Percentiles rank a stretch among this genome's conserved stretches.
These are phyloP conservation scores for Coleophoma crateriformis DNA, from an alignment of 2,329 filamentous ascomycete species.

Conservation along the genomic window DNA sequence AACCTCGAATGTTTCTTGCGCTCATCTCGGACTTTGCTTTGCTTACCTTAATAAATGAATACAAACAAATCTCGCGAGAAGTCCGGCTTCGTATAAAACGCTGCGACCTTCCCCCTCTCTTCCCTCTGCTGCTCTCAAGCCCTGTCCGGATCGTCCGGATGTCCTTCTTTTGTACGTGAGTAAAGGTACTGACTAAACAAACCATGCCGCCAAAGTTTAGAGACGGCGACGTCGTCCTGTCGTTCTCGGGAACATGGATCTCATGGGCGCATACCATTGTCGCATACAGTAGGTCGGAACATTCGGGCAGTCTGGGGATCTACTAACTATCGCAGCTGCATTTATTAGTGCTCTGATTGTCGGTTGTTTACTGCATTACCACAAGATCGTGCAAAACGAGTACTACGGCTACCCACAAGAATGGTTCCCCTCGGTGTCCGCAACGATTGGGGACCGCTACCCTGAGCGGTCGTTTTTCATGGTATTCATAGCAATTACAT, in stretches of 20 bases:
- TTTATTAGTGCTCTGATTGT: conserved; percentile 83
- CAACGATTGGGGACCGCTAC: conserved; percentile 95
- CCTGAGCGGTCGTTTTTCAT: conserved; percentile 96
- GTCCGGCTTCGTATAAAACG: background rate
- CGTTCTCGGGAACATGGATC: conserved; percentile 83
- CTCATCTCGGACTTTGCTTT: too few relatives aligned
- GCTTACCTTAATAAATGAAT: too few relatives aligned
- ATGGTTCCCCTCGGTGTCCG: conserved; percentile 95
- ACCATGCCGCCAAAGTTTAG: conserved; percentile 50
- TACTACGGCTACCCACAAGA: conserved; percentile 91
- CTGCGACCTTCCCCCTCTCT: conserved; percentile 1
- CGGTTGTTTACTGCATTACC: conserved; percentile 78
- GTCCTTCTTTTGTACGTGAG: conserved; percentile 23
- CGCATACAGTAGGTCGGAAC: conserved; percentile 62
- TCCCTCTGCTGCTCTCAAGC: conserved; percentile 2
- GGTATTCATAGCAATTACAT: conserved; percentile 94
- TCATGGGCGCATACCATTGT: conserved; percentile 80
- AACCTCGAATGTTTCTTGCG: too few relatives aligned
- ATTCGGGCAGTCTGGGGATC: background rate
- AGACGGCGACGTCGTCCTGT: conserved; percentile 53
- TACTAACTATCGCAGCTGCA: conserved; percentile 49
- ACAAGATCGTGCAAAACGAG: conserved; percentile 97
- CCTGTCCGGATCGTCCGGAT: conserved; percentile 19
- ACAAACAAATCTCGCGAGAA: background rate
- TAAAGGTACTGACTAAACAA: conserved; percentile 6